Evolutionary conservation across 164 flowering plant species (phyloP).

Genomic region (Malania oleifera): DNA sequence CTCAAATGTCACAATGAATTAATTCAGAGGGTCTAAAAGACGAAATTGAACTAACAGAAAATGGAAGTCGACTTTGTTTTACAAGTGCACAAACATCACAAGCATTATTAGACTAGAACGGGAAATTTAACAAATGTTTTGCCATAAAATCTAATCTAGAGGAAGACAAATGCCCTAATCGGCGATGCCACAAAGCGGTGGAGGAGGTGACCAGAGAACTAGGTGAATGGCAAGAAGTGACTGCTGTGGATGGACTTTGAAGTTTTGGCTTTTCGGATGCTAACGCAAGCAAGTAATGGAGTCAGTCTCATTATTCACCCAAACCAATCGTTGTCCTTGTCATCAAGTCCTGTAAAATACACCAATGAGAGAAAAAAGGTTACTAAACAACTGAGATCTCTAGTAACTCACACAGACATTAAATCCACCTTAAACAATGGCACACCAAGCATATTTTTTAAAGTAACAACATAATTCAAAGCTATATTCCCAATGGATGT

Average conservation of each 20-base stretch:
- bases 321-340: background rate
- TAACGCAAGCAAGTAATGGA: background rate
- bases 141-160: no score
- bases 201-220: background rate
- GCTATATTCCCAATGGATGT: no score
- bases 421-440: constrained; percentile 3
- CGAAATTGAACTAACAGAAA: no score
- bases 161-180: no score
- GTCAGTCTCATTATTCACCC: background rate
- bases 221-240: background rate
- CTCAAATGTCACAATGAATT: no score
- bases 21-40: no score
- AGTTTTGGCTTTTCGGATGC: background rate
- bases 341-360: background rate
- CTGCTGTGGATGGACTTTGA: background rate
- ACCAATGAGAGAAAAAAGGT: constrained; percentile 2
- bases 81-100: no score
- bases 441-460: constrained; percentile 6
- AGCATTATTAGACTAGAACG: no score
- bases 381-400: background rate
- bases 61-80: no score
- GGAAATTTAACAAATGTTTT: no score
- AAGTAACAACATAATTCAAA: no score
- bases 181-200: no score
- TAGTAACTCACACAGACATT: background rate